Base-by-base conservation (phyloP, 371 early-diverging fungal genomes). In the Zancudomyces culisetae region DNA sequence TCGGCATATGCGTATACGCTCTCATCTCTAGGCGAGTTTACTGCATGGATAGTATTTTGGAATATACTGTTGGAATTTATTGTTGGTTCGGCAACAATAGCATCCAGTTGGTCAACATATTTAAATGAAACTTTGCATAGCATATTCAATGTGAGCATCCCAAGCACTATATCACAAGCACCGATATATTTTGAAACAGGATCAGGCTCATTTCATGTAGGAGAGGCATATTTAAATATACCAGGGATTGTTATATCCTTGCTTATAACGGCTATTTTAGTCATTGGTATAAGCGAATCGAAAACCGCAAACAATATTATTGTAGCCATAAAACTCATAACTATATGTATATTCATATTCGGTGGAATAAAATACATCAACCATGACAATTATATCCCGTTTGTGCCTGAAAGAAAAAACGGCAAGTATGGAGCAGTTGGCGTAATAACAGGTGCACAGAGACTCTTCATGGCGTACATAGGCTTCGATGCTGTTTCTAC, bases 401-500 rank as follows among this genome's bases (percentile, higher is more conserved):
- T 85, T 63, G 59, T 87, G 35, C 89, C 87, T 19, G 47, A 39
- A 45, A 40, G 24, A 18, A 52, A 52, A 45, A 20, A 22, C 42
- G 22, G 22, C 20, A 20, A 50, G 12, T 80, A 70, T 66, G 84
- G 84, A 40, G 65, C 60, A 57, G 67, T 55, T 1, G 88, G 86
- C 22, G 57, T 87, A 18, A 70, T 83, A 50, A 67, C 76, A 8
- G 83, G 73, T 1, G 73, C 85, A 3, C 70, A 74, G 2, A 68
- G 71, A 1, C 83, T 87, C 1, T 87, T 87, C 62, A 87, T 87
- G 59, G 78, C 85, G 18, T 86, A 81, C 57, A 78, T 82, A 60
- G 87, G 88, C 27, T 87, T 87, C 62, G 90, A 87, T 61, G 72
- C 84, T 27, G 79, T 87, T n/a, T 77, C 85, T 0, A 86, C 87